Evolutionary conservation across 371 early-diverging fungal species (phyloP), one percentile per base, ranked within the genome.

Genomic region (Fennellomyces sp.): DNA sequence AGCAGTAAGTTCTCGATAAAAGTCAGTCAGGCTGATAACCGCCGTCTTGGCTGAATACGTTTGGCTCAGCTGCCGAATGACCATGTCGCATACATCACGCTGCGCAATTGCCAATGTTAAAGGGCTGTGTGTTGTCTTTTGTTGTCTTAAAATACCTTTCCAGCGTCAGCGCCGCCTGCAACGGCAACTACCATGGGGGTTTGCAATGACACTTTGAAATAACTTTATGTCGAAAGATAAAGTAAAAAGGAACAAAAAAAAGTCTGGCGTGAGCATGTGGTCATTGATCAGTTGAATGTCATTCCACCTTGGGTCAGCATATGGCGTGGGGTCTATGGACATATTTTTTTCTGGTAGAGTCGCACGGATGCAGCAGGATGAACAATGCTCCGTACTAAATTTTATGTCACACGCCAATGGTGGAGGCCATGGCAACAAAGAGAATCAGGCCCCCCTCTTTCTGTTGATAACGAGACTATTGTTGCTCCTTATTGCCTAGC

Each of bases 1-100:
- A 5, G 55, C 68, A 4, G 71, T 65, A 19, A 87, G 63, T 52
- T 75, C 73, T 17, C 79, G 74, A 61, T 87, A 86, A 55, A 86
- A 89, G 47, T 83, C 81, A 23, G 79, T 78, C 58, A 85, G 55
- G 41, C 82, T 80, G 55, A 83, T 49, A 48, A 74, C 61, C 19
- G 68, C 73, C 3, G 81, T 68, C 28, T 69, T 72, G 48, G 76
- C 64, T 8, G 61, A 64, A 31, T 70, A 65, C n/a, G 53, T 59
- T 38, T 64, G 61, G 21, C 58, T 67, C 17, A 75, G 57, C 1
- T 65, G 62, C 26, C 54, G 39, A 65, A 65, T 64, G 21, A 65
- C 51, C 7, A 66, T 19, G 11, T 69, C 17, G 19, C 75, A 75
- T 28, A 75, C 65, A 15, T 67, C 64, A 23, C 48, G 58, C 75